Evolutionary conservation across 768 basidiomycete genomes (phyloP), one percentile per base, ranked within the genome.

Genomic region (Brasilioporus rufonigricans): DNA sequence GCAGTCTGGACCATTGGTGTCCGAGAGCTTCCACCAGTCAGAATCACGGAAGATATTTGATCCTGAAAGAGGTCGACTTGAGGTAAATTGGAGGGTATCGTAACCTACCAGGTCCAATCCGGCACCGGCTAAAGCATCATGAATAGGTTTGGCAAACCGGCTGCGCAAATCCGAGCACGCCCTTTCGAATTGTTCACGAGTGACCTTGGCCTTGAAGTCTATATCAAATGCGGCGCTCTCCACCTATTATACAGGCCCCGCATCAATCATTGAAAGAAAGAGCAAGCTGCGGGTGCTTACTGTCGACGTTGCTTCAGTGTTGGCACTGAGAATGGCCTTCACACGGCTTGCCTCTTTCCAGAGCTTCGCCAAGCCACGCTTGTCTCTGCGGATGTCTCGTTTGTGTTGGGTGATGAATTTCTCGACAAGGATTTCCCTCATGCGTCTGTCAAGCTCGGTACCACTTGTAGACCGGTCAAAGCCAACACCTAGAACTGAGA

Each of bases 321-420:
- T 99, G 35, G 96, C 97, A 69, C 93, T 97, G 56, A 99, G 73
- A 60, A 99, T 89, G 9, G 85, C 79, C 76, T 98, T 99, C 62
- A 98, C 82, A 55, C 95, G 82, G 18, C 82, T 83, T 1, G 96
- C 92, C 72, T 99, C 97, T 69, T 95, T 96, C 84, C 91, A 89
- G 7, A 98, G 74, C 71, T 95, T 96, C 5, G 91, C 89, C 87
- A 97, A 89, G 2, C 88, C 95, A 52, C 85, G 80, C 66, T 85
- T 84, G 65, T 95, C 91, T 59, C 77, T 76, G 27, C 82, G 80
- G 35, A 93, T 80, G 58, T 86, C 84, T 67, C 73, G 80, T 62
- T 82, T 82, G 55, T 88, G 76, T 71, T 88, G 89, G 47, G 75
- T 68, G 65, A 88, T 83, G 72, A 98, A 97, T 48, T 80, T 80